Evolutionary conservation across 2,329 filamentous ascomycete genomes (phyloP).

Genomic region (Fusarium siculi): DNA sequence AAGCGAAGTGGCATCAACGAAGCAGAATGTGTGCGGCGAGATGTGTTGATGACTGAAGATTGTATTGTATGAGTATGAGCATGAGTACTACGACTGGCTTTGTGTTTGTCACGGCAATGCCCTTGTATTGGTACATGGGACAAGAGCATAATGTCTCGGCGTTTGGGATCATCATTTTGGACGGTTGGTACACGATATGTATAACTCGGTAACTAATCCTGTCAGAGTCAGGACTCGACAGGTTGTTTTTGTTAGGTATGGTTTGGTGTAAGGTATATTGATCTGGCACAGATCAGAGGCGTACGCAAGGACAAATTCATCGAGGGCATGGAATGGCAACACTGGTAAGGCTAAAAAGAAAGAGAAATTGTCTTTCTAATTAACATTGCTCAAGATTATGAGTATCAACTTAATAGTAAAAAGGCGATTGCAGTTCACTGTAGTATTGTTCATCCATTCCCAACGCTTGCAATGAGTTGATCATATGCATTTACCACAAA

Average conservation of each 20-base stretch:
- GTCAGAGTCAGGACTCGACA: background rate
- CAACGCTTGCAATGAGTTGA: background rate
- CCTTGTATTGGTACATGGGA: conserved; percentile 14
- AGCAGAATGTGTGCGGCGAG: conserved; percentile 28
- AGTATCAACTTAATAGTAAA: background rate
- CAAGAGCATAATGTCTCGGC: conserved; percentile 8
- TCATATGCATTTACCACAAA: background rate
- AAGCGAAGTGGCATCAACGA: conserved; percentile 41
- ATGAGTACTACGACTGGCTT: conserved; percentile 16
- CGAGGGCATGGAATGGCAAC: background rate
- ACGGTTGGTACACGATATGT: background rate
- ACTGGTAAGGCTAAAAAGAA: background rate
- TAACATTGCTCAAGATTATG: background rate
- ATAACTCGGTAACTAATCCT: conserved; percentile 2
- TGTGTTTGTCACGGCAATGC: conserved; percentile 7
- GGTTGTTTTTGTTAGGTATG: background rate
- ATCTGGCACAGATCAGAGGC: background rate
- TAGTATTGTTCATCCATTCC: background rate
- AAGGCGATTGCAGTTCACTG: background rate
- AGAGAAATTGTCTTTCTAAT: background rate
- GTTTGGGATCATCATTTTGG: conserved; percentile 6
- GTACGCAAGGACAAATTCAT: background rate
- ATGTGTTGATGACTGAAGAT: conserved; percentile 32
- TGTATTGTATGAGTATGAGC: conserved; percentile 23
- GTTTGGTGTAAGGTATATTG: background rate